phyloP scores from a whole-genome alignment of 1,284 basidiomycete genomes.

The Blastosporella zonata region DNA sequence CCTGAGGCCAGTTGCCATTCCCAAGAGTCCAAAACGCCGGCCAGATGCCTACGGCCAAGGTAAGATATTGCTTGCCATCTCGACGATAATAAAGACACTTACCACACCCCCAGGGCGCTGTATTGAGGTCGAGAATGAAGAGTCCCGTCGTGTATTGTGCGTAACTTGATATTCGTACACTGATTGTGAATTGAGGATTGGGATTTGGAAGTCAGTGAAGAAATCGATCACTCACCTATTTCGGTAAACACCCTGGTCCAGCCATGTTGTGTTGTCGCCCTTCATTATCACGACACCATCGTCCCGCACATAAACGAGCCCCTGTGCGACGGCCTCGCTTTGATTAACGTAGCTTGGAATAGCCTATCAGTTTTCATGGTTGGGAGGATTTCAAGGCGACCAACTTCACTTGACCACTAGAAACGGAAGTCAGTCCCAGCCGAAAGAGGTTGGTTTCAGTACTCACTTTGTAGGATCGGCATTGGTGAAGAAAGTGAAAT shows the following conservation, averaged over 20 bases:
- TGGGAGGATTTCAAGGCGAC: constrained; percentile 17
- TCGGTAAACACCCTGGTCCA: constrained; percentile 50
- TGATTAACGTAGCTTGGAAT: constrained; percentile 49
- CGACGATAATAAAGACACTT: constrained; percentile 1
- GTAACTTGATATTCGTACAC: constrained; percentile 59
- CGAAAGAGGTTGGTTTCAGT: background rate
- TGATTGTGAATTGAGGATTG: constrained; percentile 21
- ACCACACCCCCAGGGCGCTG: constrained; percentile 74
- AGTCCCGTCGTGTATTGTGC: constrained; percentile 61
- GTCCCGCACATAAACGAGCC: constrained; percentile 51
- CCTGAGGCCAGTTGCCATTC: constrained; percentile 53
- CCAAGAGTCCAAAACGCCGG: constrained; percentile 64
- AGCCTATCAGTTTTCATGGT: constrained; percentile 1
- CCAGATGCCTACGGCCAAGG: constrained; percentile 49
- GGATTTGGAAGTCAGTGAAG: background rate
- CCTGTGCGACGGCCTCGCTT: constrained; percentile 42
- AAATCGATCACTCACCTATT: constrained; percentile 44
- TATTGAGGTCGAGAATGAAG: constrained; percentile 67
- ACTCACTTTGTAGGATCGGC: constrained; percentile 55
- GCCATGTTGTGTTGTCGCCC: constrained; percentile 60
- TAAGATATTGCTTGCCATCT: background rate
- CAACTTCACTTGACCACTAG: constrained; percentile 56
- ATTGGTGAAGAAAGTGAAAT: constrained; percentile 56
- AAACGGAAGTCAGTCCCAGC: constrained; percentile 1
- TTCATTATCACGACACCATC: constrained; percentile 68